phyloP scores from a whole-genome alignment of 2,329 filamentous ascomycete species.

The Aspergillus ibericus region DNA sequence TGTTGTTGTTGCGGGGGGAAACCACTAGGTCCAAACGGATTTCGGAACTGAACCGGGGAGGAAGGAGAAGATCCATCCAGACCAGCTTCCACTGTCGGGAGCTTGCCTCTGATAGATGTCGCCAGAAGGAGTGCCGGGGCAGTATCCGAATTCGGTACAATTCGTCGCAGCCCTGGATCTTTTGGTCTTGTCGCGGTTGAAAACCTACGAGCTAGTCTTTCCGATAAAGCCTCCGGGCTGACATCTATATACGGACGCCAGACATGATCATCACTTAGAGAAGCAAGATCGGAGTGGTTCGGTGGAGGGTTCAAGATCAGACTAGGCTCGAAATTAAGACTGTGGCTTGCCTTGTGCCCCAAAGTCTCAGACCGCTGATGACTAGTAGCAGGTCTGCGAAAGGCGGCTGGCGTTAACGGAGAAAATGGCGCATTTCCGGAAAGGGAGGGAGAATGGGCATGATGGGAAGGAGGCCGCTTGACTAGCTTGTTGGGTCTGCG shows the following conservation, averaged over 20 bases:
- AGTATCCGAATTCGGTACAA: slow-evolving; percentile 46
- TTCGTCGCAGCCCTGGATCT: slow-evolving; percentile 41
- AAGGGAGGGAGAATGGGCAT: slow-evolving; percentile 44
- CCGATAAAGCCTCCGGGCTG: slow-evolving; percentile 24
- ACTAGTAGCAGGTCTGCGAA: slow-evolving; percentile 63
- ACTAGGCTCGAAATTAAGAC: slow-evolving; percentile 28
- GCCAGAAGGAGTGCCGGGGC: slow-evolving; percentile 53
- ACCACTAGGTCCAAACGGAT: slow-evolving; percentile 30
- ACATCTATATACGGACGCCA: slow-evolving; percentile 45
- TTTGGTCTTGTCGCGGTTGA: slow-evolving; percentile 38
- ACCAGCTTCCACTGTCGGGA: slow-evolving; percentile 23
- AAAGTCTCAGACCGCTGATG: slow-evolving; percentile 60
- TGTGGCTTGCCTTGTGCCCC: slow-evolving; percentile 44
- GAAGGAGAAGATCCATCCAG: slow-evolving; percentile 25
- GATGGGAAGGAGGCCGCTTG: slow-evolving; percentile 60
- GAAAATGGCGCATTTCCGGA: slow-evolving; percentile 30
- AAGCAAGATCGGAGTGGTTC: slow-evolving; percentile 5
- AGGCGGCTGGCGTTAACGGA: slow-evolving; percentile 48
- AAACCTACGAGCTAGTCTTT: slow-evolving; percentile 43
- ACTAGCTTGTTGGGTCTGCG: slow-evolving; percentile 60
- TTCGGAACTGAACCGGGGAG: slow-evolving; percentile 31
- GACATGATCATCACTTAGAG: slow-evolving; percentile 13
- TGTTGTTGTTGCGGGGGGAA: slow-evolving; percentile 7
- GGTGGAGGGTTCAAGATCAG: slow-evolving; percentile 14
- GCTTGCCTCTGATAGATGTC: slow-evolving; percentile 32